Evolutionary conservation across 768 basidiomycete genomes (phyloP), one percentile per base, ranked within the genome.

Genomic region (Lactarius quietus): DNA sequence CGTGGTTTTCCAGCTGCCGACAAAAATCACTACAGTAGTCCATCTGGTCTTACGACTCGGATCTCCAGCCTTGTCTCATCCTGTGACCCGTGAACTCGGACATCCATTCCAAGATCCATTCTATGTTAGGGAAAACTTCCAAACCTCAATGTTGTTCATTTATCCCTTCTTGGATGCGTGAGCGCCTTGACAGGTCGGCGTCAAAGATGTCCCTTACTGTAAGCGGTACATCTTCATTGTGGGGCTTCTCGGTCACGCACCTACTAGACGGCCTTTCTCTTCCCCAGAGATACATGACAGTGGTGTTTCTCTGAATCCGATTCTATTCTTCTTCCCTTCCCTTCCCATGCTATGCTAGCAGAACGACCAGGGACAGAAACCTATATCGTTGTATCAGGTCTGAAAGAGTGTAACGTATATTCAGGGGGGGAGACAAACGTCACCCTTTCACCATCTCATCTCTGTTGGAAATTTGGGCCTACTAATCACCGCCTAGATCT

Each of bases 401-500:
- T 36, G 52, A 38, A 64, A 52, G 3, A 33, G 33, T 33, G 28
- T 36, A 29, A 12, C 17, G 15, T 17, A 9, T 35, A 59, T 59
- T n/a, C 48, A 51, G n/a, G 59, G 43, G 53, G 33, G 33, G 35
- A 48, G 43, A 14, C 48, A 15, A 41, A 8, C 26, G 35, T 26
- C 20, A 43, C 28, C 4, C 55, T 26, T 36, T 33, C 41, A 26
- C 33, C 23, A 10, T 35, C n/a, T 20, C 12, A 36, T 33, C 28
- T 48, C 31, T 59, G 43, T 61, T 20, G 43, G 35, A 17, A 31
- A 57, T 18, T n/a, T 48, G 38, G 54, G 59, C 53, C 64, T 18
- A 56, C 59, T 39, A 61, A 61, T 65, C 64, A 33, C 45, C 64
- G 55, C 64, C 6, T 54, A 23, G 29, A 60, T 43, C 54, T 45